A percentile compares a stretch with the other conserved stretches of the same genome.
These are phyloP conservation scores for Amaranthus cruentus DNA, from an alignment of 148 eudicot genomes.

Conservation along the genomic window DNA sequence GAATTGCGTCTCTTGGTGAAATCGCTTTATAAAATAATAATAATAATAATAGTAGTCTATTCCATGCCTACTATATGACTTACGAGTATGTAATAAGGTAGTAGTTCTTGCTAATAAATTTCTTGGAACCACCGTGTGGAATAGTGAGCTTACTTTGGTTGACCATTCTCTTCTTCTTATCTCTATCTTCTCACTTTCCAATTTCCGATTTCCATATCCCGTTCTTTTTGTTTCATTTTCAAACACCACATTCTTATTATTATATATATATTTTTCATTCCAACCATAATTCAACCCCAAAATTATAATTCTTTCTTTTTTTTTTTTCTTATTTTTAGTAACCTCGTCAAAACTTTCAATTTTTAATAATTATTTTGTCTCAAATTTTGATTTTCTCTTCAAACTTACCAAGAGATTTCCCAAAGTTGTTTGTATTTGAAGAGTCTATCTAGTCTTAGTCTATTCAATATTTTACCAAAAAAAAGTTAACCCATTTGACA, in stretches of 20 bases:
- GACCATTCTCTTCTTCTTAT: constrained; percentile 8
- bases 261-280: no score
- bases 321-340: not conserved
- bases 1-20: no score
- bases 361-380: not conserved
- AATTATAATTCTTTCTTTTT: not conserved
- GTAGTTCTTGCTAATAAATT: not conserved
- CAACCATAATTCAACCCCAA: not conserved
- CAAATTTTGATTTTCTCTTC: not conserved
- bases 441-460: not conserved
- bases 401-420: constrained; percentile 13
- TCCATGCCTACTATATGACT: no score
- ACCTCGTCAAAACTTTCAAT: not conserved
- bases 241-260: not conserved
- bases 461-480: not conserved
- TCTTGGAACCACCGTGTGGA: constrained; percentile 9
- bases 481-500: no score
- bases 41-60: no score
- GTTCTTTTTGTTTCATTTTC: not conserved
- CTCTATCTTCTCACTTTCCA: no score
- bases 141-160: constrained; percentile 6
- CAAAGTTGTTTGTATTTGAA: constrained; percentile 10
- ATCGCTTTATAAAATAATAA: no score
- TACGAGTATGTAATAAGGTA: no score
- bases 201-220: not conserved